Base-by-base conservation (phyloP, 305 asterid genomes). In the Plantago lanceolata region DNA sequence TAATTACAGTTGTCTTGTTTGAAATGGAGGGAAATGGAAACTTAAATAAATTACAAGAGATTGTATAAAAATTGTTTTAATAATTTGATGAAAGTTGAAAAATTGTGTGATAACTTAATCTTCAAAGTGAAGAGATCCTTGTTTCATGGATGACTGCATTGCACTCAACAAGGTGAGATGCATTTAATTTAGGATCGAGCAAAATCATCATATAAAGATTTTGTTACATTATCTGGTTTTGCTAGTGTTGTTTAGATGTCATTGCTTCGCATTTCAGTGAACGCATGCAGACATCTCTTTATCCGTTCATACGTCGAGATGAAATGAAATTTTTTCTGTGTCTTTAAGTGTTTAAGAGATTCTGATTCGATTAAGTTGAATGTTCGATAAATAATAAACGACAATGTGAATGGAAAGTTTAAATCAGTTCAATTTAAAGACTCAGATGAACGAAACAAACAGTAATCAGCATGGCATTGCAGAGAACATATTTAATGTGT, bases 131-230 rank as follows among this genome's bases (percentile, higher is more conserved):
- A 66, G 82, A 83, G 96, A 89, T 89, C 96, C 96, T 86, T 83
- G 93, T 84, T 84, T 86, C 76, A 70, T 71, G 96, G 96, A 84
- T 89, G 86, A 71, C 80, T 75, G 78, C 66, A 75, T 75, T 76
- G 51, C 80, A 84, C 85, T 73, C 84, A 79, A 81, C 28, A 31
- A 31, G 35, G 35, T 40, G 63, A 40, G 28, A n/a, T 5, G 40
- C 26, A 24, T 54, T 54, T 35, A 54, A 29, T n/a, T n/a, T n/a
- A n/a, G n/a, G n/a, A n/a, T n/a, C 17, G 61, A 26, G 35, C 6
- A 56, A 31, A 29, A n/a, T n/a, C n/a, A 57, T 28, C 45, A 28
- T 18, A 37, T 16, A 45, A 57, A 37, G 29, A 26, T 56, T 31
- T 57, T 57, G 45, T 57, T 57, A 13, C 61, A 57, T 59, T 77